Conservation (phyloP, 306 rosid genomes). For the Dalbergia oliveri region DNA sequence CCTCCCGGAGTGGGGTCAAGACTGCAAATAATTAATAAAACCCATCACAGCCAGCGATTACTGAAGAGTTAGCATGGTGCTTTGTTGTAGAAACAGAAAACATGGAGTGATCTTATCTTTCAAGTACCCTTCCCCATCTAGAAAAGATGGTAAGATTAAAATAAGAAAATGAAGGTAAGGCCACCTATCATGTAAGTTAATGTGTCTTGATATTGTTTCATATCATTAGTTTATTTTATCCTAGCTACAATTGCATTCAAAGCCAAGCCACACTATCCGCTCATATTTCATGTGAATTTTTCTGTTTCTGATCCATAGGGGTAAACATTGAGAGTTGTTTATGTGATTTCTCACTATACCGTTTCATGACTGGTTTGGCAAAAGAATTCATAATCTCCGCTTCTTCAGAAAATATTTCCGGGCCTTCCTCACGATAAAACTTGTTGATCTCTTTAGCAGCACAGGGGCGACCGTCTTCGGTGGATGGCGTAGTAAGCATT, state of each 20-base stretch:
- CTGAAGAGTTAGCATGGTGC: background rate
- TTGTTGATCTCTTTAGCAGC: slow-evolving; percentile 27
- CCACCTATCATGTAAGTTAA: background rate
- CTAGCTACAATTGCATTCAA: background rate
- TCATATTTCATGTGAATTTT: no score
- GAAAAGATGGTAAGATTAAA: background rate
- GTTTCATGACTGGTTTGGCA: background rate
- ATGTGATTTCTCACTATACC: background rate
- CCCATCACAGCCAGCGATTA: background rate
- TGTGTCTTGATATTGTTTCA: background rate
- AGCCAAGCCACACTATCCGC: slow-evolving; percentile 6
- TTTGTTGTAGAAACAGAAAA: background rate
- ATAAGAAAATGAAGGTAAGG: background rate
- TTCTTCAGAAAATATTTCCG: slow-evolving; percentile 34
- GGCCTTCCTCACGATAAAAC: slow-evolving; percentile 14
- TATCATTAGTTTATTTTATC: background rate
- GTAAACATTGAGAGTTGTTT: background rate
- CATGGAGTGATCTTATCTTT: no score
- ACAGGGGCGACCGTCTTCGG: slow-evolving; percentile 8
- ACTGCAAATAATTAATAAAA: background rate
- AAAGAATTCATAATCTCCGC: background rate
- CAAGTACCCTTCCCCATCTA: background rate
- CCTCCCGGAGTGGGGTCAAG: background rate
- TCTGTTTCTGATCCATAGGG: background rate
- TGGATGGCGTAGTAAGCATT: slow-evolving; percentile 28